These are phyloP conservation scores for Mrakiaceae sp. DNA, from an alignment of 1,284 basidiomycete species.

Conservation along the genomic window DNA sequence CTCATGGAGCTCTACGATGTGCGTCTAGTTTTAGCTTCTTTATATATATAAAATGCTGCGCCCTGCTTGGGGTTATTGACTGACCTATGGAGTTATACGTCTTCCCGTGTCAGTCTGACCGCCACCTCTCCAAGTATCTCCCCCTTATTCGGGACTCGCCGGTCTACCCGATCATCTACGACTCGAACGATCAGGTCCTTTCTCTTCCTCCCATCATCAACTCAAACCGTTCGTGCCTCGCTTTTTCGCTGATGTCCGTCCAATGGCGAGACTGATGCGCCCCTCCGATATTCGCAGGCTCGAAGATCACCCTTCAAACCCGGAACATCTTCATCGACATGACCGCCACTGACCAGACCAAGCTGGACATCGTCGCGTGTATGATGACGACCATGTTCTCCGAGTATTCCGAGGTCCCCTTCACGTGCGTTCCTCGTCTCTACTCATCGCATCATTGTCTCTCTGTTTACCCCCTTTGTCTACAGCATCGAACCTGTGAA, in stretches of 20 bases:
- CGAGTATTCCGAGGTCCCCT: constrained; percentile 86
- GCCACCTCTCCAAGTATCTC: constrained; percentile 79
- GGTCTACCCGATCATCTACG: constrained; percentile 97
- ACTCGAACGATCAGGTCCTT: constrained; percentile 69
- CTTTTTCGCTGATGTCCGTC: not conserved
- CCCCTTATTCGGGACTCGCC: constrained; percentile 89
- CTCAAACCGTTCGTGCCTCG: constrained; percentile 49
- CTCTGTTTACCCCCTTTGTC: not conserved
- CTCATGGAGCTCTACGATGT: constrained; percentile 87
- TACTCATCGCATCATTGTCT: not conserved
- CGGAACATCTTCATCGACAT: constrained; percentile 93
- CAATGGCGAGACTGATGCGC: not conserved
- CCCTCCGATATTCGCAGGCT: constrained; percentile 39
- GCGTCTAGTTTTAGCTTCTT: constrained; percentile 21
- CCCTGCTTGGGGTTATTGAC: not conserved
- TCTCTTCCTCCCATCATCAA: constrained; percentile 99
- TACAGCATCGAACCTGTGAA: constrained; percentile 79
- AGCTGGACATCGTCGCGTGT: constrained; percentile 88
- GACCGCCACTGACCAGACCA: constrained; percentile 96
- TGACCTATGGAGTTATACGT: not conserved
- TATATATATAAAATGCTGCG: not conserved
- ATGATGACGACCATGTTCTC: constrained; percentile 95
- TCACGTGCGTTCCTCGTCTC: constrained; percentile 51
- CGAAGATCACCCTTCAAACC: constrained; percentile 92
- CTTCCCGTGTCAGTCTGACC: constrained; percentile 54